Conservation (phyloP, 1,139 yeast genomes). For the Hemisphaericaspora lyxosophila region DNA sequence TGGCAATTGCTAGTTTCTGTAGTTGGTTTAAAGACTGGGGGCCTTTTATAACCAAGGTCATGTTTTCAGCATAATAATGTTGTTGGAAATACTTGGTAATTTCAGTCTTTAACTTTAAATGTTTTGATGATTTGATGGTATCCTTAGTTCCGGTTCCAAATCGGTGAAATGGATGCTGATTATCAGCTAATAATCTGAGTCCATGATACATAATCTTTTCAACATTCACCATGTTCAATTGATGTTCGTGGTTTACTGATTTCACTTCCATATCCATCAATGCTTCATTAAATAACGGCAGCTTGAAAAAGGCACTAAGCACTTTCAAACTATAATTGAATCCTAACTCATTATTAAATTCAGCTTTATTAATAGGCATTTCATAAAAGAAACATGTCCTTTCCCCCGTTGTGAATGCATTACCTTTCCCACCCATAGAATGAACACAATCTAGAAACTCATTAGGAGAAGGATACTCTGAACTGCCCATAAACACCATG, state of each 20-base stretch:
- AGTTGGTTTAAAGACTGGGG: constrained; percentile 61
- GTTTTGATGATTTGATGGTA: constrained; percentile 24
- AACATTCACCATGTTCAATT: constrained; percentile 40
- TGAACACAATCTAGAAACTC: constrained; percentile 44
- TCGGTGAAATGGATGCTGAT: constrained; percentile 40
- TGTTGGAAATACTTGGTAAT: constrained; percentile 25
- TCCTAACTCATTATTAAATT: constrained; percentile 25
- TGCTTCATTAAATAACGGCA: constrained; percentile 48
- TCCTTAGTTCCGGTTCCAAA: constrained; percentile 48
- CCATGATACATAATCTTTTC: constrained; percentile 59
- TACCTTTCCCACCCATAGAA: constrained; percentile 53
- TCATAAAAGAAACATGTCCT: constrained; percentile 62
- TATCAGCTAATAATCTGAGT: constrained; percentile 47
- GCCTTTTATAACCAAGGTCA: constrained; percentile 59
- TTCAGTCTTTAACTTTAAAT: constrained; percentile 20
- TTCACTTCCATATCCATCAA: constrained; percentile 50
- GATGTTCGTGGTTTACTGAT: constrained; percentile 67
- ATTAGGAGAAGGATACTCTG: constrained; percentile 49
- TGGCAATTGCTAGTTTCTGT: constrained; percentile 46
- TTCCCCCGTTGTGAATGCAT: constrained; percentile 69
- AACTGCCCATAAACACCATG: constrained; percentile 59
- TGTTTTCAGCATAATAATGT: constrained; percentile 38
- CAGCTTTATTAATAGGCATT: constrained; percentile 42
- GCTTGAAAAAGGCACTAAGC: constrained; percentile 51
- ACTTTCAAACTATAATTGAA: constrained; percentile 47